Conservation (phyloP, 1,284 basidiomycete species). For the Tetrapyrgos nigripes region DNA sequence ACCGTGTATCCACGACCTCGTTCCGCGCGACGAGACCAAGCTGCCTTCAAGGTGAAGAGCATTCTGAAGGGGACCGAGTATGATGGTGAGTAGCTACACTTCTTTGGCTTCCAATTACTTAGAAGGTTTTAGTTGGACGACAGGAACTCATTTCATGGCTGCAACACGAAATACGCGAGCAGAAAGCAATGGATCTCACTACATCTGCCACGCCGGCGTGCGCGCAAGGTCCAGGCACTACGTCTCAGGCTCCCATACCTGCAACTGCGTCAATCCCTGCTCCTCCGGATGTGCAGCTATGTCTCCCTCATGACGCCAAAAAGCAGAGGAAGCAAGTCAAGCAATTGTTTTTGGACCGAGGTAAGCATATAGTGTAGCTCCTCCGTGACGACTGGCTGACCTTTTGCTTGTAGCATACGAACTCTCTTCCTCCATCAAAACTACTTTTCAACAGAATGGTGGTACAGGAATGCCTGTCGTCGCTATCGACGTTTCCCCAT, state of each 20-base stretch:
- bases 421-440: slow-evolving; percentile 58
- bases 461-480: slow-evolving; percentile 64
- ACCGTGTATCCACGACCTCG: slow-evolving; percentile 73
- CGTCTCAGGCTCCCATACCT: not conserved
- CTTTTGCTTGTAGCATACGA: slow-evolving; percentile 60
- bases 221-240: slow-evolving; percentile 34
- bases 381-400: slow-evolving; percentile 7
- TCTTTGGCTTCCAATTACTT: not conserved
- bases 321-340: slow-evolving; percentile 78
- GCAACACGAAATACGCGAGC: slow-evolving; percentile 79
- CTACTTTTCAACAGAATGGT: slow-evolving; percentile 50
- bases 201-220: slow-evolving; percentile 60
- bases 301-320: slow-evolving; percentile 72
- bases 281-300: slow-evolving; percentile 39
- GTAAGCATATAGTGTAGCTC: slow-evolving; percentile 39
- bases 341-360: slow-evolving; percentile 71
- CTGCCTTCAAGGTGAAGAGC: slow-evolving; percentile 83
- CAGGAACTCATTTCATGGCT: slow-evolving; percentile 76
- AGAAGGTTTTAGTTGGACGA: slow-evolving; percentile 55
- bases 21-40: slow-evolving; percentile 60
- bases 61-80: slow-evolving; percentile 77
- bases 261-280: slow-evolving; percentile 5
- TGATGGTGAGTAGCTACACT: slow-evolving; percentile 52
- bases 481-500: slow-evolving; percentile 68
- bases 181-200: slow-evolving; percentile 71